Conservation (phyloP, 164 flowering plant species). For the Dillenia suffruticosa region DNA sequence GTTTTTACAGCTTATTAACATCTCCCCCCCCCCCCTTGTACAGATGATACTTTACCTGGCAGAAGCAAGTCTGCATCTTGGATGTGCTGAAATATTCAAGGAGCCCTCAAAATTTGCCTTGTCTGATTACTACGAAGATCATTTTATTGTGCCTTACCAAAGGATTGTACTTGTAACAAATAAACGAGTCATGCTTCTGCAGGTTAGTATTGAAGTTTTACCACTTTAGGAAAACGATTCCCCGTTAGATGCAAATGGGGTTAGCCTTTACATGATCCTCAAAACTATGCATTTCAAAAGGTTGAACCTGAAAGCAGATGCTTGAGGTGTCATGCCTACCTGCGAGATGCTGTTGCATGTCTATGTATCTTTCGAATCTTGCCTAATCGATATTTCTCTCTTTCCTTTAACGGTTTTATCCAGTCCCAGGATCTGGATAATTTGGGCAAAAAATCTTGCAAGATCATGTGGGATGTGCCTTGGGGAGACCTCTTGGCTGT, state of each 20-base stretch:
- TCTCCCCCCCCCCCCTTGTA: slow-evolving; percentile 3
- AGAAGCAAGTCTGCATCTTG: slow-evolving; percentile 86
- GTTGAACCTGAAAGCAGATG: no score
- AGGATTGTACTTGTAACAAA: slow-evolving; percentile 78
- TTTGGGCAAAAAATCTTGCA: slow-evolving; percentile 86
- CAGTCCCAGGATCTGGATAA: slow-evolving; percentile 68
- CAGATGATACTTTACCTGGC: slow-evolving; percentile 92
- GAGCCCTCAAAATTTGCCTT: slow-evolving; percentile 95
- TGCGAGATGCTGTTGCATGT: no score
- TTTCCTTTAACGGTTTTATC: background rate
- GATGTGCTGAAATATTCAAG: slow-evolving; percentile 92
- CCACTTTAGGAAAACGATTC: background rate
- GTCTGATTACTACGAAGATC: slow-evolving; percentile 90
- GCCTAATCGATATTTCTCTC: no score
- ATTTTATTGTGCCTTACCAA: slow-evolving; percentile 64
- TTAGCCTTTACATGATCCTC: no score
- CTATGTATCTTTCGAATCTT: no score
- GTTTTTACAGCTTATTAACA: slow-evolving; percentile 5
- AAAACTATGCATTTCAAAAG: no score
- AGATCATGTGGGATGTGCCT: slow-evolving; percentile 94
- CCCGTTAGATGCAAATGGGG: no score
- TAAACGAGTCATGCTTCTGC: slow-evolving; percentile 81
- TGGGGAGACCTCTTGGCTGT: slow-evolving; percentile 92
- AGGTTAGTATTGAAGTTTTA: slow-evolving; percentile 39
- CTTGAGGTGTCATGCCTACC: no score